Conservation (phyloP, 371 early-diverging fungal species). For the Neoconidiobolus thromboides region DNA sequence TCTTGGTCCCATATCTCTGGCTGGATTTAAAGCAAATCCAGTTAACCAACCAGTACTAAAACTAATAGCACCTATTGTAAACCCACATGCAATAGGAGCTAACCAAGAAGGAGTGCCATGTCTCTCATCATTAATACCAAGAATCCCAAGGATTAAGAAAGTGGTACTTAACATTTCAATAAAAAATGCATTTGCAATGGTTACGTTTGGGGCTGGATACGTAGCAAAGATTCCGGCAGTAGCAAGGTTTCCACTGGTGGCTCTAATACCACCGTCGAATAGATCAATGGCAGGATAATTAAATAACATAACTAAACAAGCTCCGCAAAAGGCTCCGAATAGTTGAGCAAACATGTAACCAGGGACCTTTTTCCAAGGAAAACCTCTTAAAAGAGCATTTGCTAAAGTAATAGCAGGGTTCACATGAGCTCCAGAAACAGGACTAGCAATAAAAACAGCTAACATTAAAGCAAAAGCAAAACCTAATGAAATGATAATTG, state of each 20-base stretch:
- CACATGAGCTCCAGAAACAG: slow-evolving; percentile 54
- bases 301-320: slow-evolving; percentile 26
- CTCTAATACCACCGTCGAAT: slow-evolving; percentile 36
- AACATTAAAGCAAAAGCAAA: slow-evolving; percentile 35
- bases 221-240: slow-evolving; percentile 57
- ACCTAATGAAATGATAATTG: slow-evolving; percentile 25
- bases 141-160: slow-evolving; percentile 40
- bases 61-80: slow-evolving; percentile 39
- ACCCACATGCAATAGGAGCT: slow-evolving; percentile 15
- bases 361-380: slow-evolving; percentile 39
- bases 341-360: slow-evolving; percentile 35
- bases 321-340: slow-evolving; percentile 45
- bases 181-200: slow-evolving; percentile 33
- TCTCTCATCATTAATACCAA: slow-evolving; percentile 42
- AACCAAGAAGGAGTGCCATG: slow-evolving; percentile 12
- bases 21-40: slow-evolving; percentile 68
- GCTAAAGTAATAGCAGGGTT: slow-evolving; percentile 62
- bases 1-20: slow-evolving; percentile 74
- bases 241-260: slow-evolving; percentile 13
- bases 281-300: slow-evolving; percentile 32
- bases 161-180: slow-evolving; percentile 60
- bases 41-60: slow-evolving; percentile 47
- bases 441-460: slow-evolving; percentile 44
- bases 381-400: slow-evolving; percentile 42
- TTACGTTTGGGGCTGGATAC: slow-evolving; percentile 30